Evolutionary conservation across 495 filamentous ascomycete species (phyloP), one percentile per base, ranked within the genome.

Genomic region (Xylaria venustula): DNA sequence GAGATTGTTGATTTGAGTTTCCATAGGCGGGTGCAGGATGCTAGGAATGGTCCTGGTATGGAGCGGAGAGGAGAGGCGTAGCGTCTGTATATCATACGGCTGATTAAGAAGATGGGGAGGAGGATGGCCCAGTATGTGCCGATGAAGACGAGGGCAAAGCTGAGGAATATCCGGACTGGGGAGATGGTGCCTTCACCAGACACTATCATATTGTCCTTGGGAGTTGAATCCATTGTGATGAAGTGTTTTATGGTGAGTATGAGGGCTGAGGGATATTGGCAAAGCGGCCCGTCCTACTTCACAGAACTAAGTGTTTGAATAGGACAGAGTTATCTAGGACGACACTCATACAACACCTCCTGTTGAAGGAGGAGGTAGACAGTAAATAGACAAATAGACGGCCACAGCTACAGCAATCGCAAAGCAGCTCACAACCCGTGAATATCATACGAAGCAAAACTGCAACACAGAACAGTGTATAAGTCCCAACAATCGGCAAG

Each of bases 41-140:
- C 81, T 2, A 81, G 52, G 61, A 80, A 75, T 1, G 81, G 82
- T 0, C 82, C 81, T 0, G 80, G 81, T 51, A 80, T 78, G 32
- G 74, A 70, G 26, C 75, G 74, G 22, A 82, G 72, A 0, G 80
- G 77, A 0, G 77, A 77, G 48, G 69, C 69, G 36, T 81, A 81
- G 34, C 78, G 76, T 22, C 70, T 75, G 60, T 71, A 73, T 4
- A 75, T 42, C 40, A 67, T 56, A 23, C 76, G 76, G 30, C 66
- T 1, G 59, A 69, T 28, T 51, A 81, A 12, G 55, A 69, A 19
- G 30, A 64, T 40, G 11, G 75, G 60, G 49, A 76, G 60, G 34
- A 79, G 48, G 49, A 71, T 44, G 8, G 65, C 26, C 75, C 75
- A 79, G 53, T 80, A 73, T 34, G 69, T 44, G 14, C 59, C 54